Evolutionary conservation across 2,329 filamentous ascomycete species (phyloP).

Genomic region (Verticillium zaregamsianum): DNA sequence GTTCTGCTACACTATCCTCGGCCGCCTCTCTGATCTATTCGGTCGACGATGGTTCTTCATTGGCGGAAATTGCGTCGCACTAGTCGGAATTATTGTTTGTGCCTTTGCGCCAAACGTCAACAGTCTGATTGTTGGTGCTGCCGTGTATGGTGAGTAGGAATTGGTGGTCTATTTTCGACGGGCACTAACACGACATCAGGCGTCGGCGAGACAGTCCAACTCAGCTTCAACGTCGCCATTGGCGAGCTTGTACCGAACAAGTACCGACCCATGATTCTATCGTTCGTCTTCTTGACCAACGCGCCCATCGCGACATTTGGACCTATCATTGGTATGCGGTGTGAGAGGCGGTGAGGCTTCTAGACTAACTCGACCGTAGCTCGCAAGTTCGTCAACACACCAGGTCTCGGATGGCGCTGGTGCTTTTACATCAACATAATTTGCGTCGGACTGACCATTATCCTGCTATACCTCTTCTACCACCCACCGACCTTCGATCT

Average conservation of each 20-base stretch:
- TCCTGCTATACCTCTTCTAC: conserved; percentile 33
- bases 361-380: conserved; percentile 14
- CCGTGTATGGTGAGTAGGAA: conserved; percentile 29
- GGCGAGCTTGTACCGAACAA: conserved; percentile 16
- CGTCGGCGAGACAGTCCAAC: conserved; percentile 9
- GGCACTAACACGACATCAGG: conserved; percentile 13
- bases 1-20: conserved; percentile 19
- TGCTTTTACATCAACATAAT: conserved; percentile 38
- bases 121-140: conserved; percentile 29
- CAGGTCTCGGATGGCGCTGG: conserved; percentile 32
- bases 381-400: conserved; percentile 27
- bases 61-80: conserved; percentile 28
- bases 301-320: conserved; percentile 28
- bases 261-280: conserved; percentile 9
- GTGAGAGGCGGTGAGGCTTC: neutral
- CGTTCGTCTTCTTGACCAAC: conserved; percentile 27
- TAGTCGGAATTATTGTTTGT: conserved; percentile 31
- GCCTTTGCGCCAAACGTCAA: conserved; percentile 18
- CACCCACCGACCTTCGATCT: conserved; percentile 26
- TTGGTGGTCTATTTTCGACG: conserved; percentile 14
- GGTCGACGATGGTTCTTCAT: conserved; percentile 36
- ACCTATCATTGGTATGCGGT: conserved; percentile 25
- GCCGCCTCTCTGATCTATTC: conserved; percentile 33
- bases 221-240: conserved; percentile 15
- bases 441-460: conserved; percentile 21